These are phyloP conservation scores for Cydonia oblonga DNA, from an alignment of 331 rosid species.

Conservation along the genomic window DNA sequence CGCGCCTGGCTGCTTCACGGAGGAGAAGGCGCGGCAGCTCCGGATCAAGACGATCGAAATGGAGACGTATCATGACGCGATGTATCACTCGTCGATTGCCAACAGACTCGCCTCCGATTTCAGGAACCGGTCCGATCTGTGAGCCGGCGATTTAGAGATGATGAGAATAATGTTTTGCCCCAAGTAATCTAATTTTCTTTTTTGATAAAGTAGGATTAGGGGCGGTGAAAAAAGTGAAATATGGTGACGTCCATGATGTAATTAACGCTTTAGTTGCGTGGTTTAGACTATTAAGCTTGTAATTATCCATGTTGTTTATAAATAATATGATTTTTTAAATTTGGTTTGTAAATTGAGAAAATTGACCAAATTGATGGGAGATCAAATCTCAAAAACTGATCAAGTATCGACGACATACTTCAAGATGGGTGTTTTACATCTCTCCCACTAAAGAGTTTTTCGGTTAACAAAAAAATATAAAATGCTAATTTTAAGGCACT, in stretches of 20 bases:
- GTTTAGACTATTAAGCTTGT: neutral
- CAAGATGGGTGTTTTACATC: no score
- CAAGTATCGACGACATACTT: no score
- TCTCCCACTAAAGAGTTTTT: no score
- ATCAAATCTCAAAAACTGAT: no score
- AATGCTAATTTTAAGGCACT: no score
- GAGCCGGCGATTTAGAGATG: conserved; percentile 3
- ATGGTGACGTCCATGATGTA: neutral
- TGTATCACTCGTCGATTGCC: conserved; percentile 97
- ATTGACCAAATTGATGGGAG: no score
- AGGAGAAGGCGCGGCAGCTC: conserved; percentile 80
- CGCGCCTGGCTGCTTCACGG: conserved; percentile 69
- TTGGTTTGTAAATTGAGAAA: neutral
- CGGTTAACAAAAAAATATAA: no score
- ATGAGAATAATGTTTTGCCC: neutral
- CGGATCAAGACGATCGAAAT: conserved; percentile 51
- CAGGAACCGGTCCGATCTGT: conserved; percentile 34
- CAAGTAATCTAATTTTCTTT: neutral
- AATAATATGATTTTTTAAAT: neutral
- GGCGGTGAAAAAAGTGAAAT: neutral
- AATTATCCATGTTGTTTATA: conserved; percentile 5
- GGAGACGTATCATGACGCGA: conserved; percentile 64
- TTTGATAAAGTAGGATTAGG: neutral
- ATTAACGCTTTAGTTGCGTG: neutral
- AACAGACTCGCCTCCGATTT: conserved; percentile 78